A percentile compares a stretch with the other conserved stretches of the same genome.
Conservation (phyloP, 2,329 filamentous ascomycete species). For the Chrysoporthe austroafricana region DNA sequence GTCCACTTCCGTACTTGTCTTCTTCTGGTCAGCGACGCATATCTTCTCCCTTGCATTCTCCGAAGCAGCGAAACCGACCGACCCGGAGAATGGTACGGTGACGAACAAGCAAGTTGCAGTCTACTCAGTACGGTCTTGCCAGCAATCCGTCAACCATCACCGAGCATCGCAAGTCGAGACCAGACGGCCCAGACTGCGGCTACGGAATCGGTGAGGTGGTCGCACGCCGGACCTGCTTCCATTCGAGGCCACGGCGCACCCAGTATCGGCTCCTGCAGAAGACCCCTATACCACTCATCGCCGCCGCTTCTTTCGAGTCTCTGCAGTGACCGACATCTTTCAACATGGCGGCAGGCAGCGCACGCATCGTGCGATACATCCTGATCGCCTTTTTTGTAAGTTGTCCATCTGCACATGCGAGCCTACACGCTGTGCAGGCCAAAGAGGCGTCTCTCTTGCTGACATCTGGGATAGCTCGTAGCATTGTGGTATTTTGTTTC, state of each 20-base stretch:
- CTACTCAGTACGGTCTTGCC: conserved; percentile 8
- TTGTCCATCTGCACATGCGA: conserved; percentile 34
- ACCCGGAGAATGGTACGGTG: conserved; percentile 18
- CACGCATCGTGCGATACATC: conserved; percentile 77
- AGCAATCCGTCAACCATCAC: neutral
- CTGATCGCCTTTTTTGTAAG: conserved; percentile 84
- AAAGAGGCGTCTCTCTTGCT: conserved; percentile 28
- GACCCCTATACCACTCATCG: neutral
- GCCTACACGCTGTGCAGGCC: conserved; percentile 14
- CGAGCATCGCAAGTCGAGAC: neutral
- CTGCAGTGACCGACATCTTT: conserved; percentile 23
- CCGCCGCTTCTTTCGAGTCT: conserved; percentile 4
- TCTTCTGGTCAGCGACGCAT: neutral
- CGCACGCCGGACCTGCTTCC: conserved; percentile 14
- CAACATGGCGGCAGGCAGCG: conserved; percentile 68
- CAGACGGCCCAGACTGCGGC: neutral
- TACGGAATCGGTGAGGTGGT: neutral
- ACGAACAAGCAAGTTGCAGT: conserved; percentile 7
- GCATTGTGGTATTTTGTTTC: conserved; percentile 81
- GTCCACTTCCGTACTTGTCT: neutral
- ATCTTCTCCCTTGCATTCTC: neutral
- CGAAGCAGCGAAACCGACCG: neutral
- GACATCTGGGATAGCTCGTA: conserved; percentile 53
- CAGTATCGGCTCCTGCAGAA: neutral
- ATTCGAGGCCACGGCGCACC: neutral